Conservation (phyloP, 2,329 filamentous ascomycete species). For the Chalaropsis thielavioides region DNA sequence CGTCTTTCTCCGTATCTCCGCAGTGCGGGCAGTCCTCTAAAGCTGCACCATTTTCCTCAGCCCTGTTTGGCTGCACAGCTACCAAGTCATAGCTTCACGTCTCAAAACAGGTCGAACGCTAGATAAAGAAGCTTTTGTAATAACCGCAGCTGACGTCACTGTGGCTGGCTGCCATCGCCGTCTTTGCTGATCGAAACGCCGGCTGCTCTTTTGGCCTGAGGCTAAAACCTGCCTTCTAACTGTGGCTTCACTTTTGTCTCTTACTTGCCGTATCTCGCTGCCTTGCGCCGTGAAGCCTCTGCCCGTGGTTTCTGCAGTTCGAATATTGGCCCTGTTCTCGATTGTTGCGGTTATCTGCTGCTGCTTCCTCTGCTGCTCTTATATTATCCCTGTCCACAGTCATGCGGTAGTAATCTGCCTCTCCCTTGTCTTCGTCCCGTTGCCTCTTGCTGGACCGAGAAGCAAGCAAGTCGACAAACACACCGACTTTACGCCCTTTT, state of each 20-base stretch:
- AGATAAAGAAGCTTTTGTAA: not conserved
- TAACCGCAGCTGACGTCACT: not conserved
- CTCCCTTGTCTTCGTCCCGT: not conserved
- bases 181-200: not conserved
- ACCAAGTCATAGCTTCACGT: not conserved
- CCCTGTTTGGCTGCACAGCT: not conserved
- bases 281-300: not conserved
- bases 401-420: constrained; percentile 8
- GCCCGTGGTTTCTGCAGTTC: not conserved
- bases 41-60: not conserved
- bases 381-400: not conserved
- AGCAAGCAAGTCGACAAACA: not conserved
- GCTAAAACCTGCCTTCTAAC: not conserved
- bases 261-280: not conserved
- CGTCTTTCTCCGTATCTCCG: not conserved
- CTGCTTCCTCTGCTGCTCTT: not conserved
- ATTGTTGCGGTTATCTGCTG: not conserved
- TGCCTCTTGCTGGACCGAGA: not conserved
- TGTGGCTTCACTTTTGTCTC: not conserved
- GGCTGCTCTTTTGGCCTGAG: not conserved
- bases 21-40: not conserved
- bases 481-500: not conserved
- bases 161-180: not conserved
- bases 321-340: not conserved
- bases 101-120: not conserved